Evolutionary conservation across 495 filamentous ascomycete species (phyloP), one percentile per base, ranked within the genome.

Genomic region (Neurospora intermedia): DNA sequence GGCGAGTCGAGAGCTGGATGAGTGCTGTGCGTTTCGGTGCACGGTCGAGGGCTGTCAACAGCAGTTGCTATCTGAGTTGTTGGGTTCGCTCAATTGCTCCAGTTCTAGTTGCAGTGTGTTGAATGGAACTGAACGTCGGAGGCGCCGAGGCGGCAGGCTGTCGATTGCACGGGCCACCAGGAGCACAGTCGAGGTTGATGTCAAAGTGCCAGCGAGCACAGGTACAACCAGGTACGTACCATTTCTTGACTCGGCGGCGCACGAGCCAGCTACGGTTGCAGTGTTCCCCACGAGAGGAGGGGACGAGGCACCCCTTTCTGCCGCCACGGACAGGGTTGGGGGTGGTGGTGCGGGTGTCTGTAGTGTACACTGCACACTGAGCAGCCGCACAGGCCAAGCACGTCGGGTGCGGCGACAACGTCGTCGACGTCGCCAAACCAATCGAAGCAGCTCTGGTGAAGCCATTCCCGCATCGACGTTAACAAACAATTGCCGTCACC

Each of bases 401-500:
- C 23, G 54, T 62, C 54, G 54, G 23, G 54, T 62, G 54, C 54
- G 54, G 54, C 54, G 23, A 62, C 23, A 62, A 35, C 13, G 54
- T 62, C 54, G 54, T 8, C 38, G 43, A 72, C 43, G 43, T 72
- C 70, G 27, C 70, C 40, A 72, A 54, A 54, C 54, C 45, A 72
- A 69, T 31, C n/a, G 31, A 45, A 15, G 35, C 48, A 11, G 48
- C 23, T 59, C 48, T 59, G 54, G 54, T 62, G 23, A 62, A 62
- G 54, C 54, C 54, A 62, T 62, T 62, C 54, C 54, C 54, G 54
- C 43, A 73, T 71, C 73, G 73, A 43, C 71, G 59, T 69, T 73
- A 74, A 76, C 75, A 71, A 78, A 72, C 73, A 75, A 76, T 74
- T 74, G 72, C 77, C 77, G 76, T 72, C 73, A 69, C 70, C 77